Percentiles rank a stretch among this genome's conserved stretches.
Conservation (phyloP, 306 rosid genomes). For the Geum urbanum region DNA sequence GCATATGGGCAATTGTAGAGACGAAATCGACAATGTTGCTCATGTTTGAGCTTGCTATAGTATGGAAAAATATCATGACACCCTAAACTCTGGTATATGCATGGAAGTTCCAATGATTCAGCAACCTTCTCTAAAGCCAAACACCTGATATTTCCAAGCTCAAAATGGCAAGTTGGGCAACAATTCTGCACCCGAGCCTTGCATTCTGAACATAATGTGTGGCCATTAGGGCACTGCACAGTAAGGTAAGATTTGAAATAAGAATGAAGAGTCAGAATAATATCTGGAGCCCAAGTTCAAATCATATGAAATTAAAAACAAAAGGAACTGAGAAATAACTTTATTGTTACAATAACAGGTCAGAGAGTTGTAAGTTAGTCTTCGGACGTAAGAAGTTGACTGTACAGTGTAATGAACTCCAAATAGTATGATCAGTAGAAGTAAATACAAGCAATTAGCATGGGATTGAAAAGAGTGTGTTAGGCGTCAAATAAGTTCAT, state of each 20-base stretch:
- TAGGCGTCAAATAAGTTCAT: too few species aligned
- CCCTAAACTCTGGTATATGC: slow-evolving; percentile 76
- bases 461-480: too few species aligned
- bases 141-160: slow-evolving; percentile 82
- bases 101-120: slow-evolving; percentile 79
- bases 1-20: slow-evolving; percentile 91
- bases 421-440: background rate
- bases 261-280: slow-evolving; percentile 26
- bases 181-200: slow-evolving; percentile 67
- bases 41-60: slow-evolving; percentile 77
- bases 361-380: background rate
- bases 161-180: slow-evolving; percentile 83
- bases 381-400: background rate
- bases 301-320: background rate
- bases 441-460: background rate
- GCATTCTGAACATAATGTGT: slow-evolving; percentile 83
- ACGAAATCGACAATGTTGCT: slow-evolving; percentile 72
- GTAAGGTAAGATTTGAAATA: slow-evolving; percentile 11
- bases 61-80: slow-evolving; percentile 78
- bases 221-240: slow-evolving; percentile 95
- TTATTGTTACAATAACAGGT: background rate
- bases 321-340: background rate
- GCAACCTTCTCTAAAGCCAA: slow-evolving; percentile 97
- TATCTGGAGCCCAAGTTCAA: background rate
- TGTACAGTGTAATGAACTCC: background rate